Percentiles rank a stretch among this genome's conserved stretches.
These are phyloP conservation scores for Cymbopogon flexuosus DNA, from an alignment of 202 grass and related monocot species.

Conservation along the genomic window DNA sequence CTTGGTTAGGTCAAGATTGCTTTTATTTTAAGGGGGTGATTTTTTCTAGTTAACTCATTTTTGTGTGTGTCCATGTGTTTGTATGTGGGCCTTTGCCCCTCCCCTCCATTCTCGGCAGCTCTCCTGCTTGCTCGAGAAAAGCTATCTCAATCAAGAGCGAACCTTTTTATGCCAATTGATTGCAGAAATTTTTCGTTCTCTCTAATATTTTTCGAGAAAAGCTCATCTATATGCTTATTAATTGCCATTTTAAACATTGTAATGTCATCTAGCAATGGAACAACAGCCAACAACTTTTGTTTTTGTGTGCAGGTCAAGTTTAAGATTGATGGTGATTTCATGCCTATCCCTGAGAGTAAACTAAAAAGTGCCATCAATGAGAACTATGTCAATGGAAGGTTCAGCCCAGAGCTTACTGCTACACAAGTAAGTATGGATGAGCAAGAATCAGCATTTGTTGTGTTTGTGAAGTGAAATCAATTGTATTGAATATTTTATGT, in stretches of 20 bases:
- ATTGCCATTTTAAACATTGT: neutral
- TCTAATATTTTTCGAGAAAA: neutral
- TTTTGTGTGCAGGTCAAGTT: slow-evolving; percentile 65
- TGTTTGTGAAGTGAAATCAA: neutral
- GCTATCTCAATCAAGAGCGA: neutral
- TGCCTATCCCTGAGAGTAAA: slow-evolving; percentile 54
- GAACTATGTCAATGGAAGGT: slow-evolving; percentile 66
- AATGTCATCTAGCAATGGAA: neutral
- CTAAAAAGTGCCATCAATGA: slow-evolving; percentile 67
- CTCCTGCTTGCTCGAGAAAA: neutral
- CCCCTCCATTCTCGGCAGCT: neutral
- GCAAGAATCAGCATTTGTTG: neutral
- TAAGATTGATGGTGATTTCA: slow-evolving; percentile 61
- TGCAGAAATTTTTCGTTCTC: neutral
- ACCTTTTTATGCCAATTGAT: neutral
- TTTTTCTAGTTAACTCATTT: neutral
- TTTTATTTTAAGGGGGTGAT: neutral
- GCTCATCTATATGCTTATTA: neutral
- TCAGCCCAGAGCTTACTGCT: slow-evolving; percentile 58
- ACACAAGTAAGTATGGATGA: slow-evolving; percentile 49
- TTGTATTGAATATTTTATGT: neutral
- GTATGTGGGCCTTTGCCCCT: neutral
- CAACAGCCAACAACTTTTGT: slow-evolving; percentile 10
- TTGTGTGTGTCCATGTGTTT: neutral
- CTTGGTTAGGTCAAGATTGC: neutral